Evolutionary conservation across 2,329 filamentous ascomycete genomes (phyloP).

Genomic region (Zymoseptoria pseudotritici): DNA sequence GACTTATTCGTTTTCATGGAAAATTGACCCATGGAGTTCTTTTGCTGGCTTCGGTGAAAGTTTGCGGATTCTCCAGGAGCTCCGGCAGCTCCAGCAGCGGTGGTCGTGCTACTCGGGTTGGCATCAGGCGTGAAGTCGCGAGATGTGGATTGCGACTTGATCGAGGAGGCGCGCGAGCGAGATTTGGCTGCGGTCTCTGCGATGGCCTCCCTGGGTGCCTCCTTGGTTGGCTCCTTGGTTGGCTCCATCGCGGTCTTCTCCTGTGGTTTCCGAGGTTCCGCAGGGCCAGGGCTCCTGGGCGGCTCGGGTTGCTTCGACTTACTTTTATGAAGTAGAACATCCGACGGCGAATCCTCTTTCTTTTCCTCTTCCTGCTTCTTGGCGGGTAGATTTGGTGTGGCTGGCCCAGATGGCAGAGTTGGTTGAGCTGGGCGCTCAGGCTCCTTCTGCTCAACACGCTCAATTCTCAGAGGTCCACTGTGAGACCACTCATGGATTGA

Average conservation of each 20-base stretch:
- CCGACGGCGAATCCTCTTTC: background rate
- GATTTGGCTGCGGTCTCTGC: constrained; percentile 1
- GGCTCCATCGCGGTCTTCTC: background rate
- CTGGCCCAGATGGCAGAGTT: background rate
- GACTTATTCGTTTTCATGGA: constrained; percentile 9
- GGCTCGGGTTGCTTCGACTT: constrained; percentile 4
- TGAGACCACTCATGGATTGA: constrained; percentile 12
- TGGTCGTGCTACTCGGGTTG: background rate
- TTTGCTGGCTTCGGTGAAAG: background rate
- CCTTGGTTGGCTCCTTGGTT: background rate
- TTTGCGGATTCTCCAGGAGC: constrained; percentile 5
- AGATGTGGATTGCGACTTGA: constrained; percentile 11
- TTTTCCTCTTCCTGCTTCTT: background rate
- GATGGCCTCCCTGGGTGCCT: background rate
- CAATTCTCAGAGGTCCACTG: constrained; percentile 13
- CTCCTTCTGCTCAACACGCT: constrained; percentile 8
- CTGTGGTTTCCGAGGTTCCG: constrained; percentile 4
- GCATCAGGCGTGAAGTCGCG: constrained; percentile 14
- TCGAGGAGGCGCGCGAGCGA: constrained; percentile 16
- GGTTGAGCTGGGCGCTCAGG: background rate
- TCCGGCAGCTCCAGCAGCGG: background rate
- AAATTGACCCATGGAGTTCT: background rate
- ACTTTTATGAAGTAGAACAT: background rate
- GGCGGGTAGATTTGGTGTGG: background rate
- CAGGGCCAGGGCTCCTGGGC: constrained; percentile 13